A percentile compares a stretch with the other conserved stretches of the same genome.
Conservation (phyloP, 2,329 filamentous ascomycete species). For the Apiospora rasikravindrae region DNA sequence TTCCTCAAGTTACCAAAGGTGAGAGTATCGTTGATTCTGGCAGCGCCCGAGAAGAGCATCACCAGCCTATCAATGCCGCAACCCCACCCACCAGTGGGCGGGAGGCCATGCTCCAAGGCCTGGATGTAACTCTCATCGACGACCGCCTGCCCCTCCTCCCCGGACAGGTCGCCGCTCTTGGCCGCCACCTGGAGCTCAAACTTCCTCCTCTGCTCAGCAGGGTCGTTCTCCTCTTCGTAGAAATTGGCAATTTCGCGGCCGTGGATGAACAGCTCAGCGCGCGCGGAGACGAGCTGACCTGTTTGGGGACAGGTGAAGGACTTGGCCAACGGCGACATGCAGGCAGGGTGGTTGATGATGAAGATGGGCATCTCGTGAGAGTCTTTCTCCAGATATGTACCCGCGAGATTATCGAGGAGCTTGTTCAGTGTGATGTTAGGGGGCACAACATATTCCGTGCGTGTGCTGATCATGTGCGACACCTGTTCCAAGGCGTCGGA, state of each 20-base stretch:
- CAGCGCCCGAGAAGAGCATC: slow-evolving; percentile 84
- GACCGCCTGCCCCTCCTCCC: slow-evolving; percentile 50
- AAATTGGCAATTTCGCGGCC: slow-evolving; percentile 90
- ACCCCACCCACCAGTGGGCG: slow-evolving; percentile 97
- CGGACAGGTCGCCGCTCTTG: slow-evolving; percentile 48
- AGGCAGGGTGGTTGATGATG: slow-evolving; percentile 87
- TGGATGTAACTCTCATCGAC: slow-evolving; percentile 84
- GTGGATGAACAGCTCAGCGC: slow-evolving; percentile 83
- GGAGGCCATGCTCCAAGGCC: slow-evolving; percentile 85
- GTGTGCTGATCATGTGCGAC: slow-evolving; percentile 57
- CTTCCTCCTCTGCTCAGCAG: slow-evolving; percentile 83
- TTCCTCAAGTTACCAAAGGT: slow-evolving; percentile 85
- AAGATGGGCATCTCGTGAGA: slow-evolving; percentile 75
- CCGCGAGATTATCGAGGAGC: slow-evolving; percentile 81
- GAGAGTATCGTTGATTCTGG: slow-evolving; percentile 83
- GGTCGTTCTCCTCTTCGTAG: slow-evolving; percentile 98
- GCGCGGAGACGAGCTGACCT: slow-evolving; percentile 76
- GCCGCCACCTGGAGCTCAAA: slow-evolving; percentile 62
- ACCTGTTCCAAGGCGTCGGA: slow-evolving; percentile 64
- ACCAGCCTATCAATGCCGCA: slow-evolving; percentile 89
- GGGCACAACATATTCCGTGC: slow-evolving; percentile 67
- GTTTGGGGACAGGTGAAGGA: slow-evolving; percentile 74
- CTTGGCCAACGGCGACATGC: slow-evolving; percentile 90
- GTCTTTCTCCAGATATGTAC: slow-evolving; percentile 76
- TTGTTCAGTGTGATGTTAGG: slow-evolving; percentile 58